phyloP scores from a whole-genome alignment of 164 flowering plant species.

The Echeveria elegans region DNA sequence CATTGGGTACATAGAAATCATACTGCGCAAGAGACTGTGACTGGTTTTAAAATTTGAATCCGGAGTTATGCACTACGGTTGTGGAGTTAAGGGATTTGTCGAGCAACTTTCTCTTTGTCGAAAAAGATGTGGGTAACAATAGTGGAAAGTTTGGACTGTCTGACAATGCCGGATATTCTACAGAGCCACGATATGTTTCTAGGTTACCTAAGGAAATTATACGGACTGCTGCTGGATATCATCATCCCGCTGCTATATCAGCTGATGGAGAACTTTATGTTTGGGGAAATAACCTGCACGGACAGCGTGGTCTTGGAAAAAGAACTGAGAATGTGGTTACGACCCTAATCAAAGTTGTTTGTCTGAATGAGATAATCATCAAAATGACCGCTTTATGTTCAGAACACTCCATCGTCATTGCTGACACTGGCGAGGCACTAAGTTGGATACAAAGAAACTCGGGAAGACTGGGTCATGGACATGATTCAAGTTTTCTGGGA shows the following conservation, averaged over 20 bases:
- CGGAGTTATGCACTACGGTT: too few species aligned
- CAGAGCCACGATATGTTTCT: constrained; percentile 55
- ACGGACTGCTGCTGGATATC: constrained; percentile 74
- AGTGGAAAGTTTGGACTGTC: constrained; percentile 84
- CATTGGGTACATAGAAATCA: too few species aligned
- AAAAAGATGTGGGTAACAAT: too few species aligned
- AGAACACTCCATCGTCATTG: too few species aligned
- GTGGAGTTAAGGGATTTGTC: too few species aligned
- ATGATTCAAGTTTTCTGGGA: constrained; percentile 52
- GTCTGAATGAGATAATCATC: too few species aligned
- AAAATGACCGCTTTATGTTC: too few species aligned
- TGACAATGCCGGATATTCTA: constrained; percentile 24
- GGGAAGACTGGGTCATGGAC: constrained; percentile 94
- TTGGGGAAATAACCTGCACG: constrained; percentile 91
- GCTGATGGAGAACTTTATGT: constrained; percentile 87
- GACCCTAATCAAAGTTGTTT: too few species aligned
- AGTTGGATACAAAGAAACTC: constrained; percentile 91
- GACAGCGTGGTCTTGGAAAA: constrained; percentile 97
- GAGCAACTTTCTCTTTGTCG: too few species aligned
- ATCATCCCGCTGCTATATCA: constrained; percentile 80
- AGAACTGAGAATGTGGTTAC: too few species aligned
- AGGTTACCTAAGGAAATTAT: constrained; percentile 42
- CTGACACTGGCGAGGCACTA: constrained; percentile 52
- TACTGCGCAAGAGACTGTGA: too few species aligned
- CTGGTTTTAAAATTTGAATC: too few species aligned